Conservation (phyloP, 108 stramenopile genomes). For the Fragilariopsis cylindrus region DNA sequence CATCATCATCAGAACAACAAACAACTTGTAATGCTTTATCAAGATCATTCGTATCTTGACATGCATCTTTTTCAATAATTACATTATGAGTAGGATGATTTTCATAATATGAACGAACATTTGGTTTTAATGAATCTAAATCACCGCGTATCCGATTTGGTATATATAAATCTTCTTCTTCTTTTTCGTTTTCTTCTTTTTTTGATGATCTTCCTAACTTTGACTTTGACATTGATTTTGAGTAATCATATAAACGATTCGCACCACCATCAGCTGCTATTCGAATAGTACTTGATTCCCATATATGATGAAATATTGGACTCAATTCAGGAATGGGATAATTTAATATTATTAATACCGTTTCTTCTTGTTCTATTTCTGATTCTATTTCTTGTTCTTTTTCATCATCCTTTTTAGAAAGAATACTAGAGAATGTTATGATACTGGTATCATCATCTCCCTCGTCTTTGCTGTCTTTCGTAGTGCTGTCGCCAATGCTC, state of each 20-base stretch:
- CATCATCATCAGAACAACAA: background rate
- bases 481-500: background rate
- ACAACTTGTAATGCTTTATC: constrained; percentile 55
- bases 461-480: background rate
- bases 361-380: background rate
- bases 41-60: constrained; percentile 91
- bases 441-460: background rate
- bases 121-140: constrained; percentile 81
- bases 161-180: constrained; percentile 25
- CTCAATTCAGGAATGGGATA: constrained; percentile 45
- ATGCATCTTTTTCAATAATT: constrained; percentile 50
- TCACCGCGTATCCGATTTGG: constrained; percentile 91
- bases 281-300: constrained; percentile 56
- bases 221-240: background rate
- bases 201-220: background rate
- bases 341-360: constrained; percentile 57
- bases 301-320: constrained; percentile 52
- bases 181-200: background rate
- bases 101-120: constrained; percentile 72
- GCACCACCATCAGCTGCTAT: constrained; percentile 97
- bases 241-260: constrained; percentile 79
- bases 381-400: background rate
- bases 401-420: background rate
- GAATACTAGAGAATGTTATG: background rate
- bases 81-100: constrained; percentile 36